Conservation (phyloP, 2,329 filamentous ascomycete genomes). For the Xylaria sp. region DNA sequence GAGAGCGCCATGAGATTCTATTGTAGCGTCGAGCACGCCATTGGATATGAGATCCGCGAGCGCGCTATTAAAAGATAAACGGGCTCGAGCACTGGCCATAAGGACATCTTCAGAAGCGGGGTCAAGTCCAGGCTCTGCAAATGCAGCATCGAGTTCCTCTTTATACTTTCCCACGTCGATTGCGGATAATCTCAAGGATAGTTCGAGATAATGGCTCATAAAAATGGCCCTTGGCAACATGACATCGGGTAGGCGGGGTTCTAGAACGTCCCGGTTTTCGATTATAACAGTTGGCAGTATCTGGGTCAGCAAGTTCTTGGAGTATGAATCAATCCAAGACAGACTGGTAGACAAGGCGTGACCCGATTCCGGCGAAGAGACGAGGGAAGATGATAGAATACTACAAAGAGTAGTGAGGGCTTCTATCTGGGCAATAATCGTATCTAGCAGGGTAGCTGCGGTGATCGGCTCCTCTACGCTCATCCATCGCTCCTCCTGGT, state of each 20-base stretch:
- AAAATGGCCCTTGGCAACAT: conserved; percentile 46
- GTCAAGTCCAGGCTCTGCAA: conserved; percentile 42
- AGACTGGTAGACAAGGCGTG: conserved; percentile 50
- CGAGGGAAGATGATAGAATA: conserved; percentile 54
- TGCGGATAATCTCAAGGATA: conserved; percentile 42
- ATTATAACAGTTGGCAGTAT: conserved; percentile 27
- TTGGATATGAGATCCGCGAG: conserved; percentile 37
- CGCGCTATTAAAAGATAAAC: conserved; percentile 46
- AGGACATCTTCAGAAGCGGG: conserved; percentile 38
- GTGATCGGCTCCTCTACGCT: conserved; percentile 75
- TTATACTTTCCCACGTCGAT: conserved; percentile 46
- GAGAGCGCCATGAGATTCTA: conserved; percentile 34
- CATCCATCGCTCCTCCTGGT: conserved; percentile 69
- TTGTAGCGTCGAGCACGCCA: background rate
- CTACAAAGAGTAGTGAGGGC: conserved; percentile 63
- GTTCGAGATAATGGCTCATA: conserved; percentile 44
- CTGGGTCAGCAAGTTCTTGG: conserved; percentile 57
- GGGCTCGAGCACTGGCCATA: conserved; percentile 44
- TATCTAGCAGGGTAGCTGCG: conserved; percentile 73
- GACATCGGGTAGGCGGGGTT: conserved; percentile 39
- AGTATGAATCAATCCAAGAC: conserved; percentile 68
- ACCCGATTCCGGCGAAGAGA: background rate
- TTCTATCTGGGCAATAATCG: conserved; percentile 71
- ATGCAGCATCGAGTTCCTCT: conserved; percentile 45
- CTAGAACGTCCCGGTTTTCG: conserved; percentile 26